Base-by-base conservation (phyloP, 768 basidiomycete genomes). In the Boletales sp. region DNA sequence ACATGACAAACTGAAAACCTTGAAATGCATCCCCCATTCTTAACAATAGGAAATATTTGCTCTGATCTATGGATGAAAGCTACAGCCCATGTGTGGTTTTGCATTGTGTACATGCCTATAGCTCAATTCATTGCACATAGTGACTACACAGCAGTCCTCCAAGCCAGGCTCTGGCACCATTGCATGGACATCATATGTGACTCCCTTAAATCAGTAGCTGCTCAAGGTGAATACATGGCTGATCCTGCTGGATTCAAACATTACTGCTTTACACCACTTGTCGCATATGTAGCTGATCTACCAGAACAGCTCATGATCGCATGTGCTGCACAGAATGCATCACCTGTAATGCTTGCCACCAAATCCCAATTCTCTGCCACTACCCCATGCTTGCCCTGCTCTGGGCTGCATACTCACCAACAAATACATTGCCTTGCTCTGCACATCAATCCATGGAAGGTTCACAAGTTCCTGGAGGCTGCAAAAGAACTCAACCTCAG, bases 401-500 rank as follows among this genome's bases (percentile, higher is more conserved):
- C n/a, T n/a, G n/a, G n/a, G n/a, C n/a, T n/a, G n/a, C n/a, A n/a
- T n/a, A n/a, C n/a, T n/a, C n/a, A n/a, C n/a, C n/a, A n/a, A n/a
- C n/a, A n/a, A n/a, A n/a, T n/a, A n/a, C n/a, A n/a, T n/a, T n/a
- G n/a, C n/a, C n/a, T n/a, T n/a, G n/a, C n/a, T n/a, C n/a, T n/a
- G n/a, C n/a, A n/a, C n/a, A n/a, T n/a, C n/a, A n/a, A n/a, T n/a
- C n/a, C n/a, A n/a, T 61, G 58, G 62, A 50, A 69, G 17, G 14
- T 73, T 11, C 36, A 50, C 6, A 41, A 35, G 0, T 73, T 68
- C 54, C 52, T 60, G 15, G 28, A 49, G 17, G 13, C 11, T 1
- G 33, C 30, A 0, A 46, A 54, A 13, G 8, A 2, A 0, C 0
- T 21, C 0, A 32, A 38, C 1, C 30, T 55, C 1, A 34, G 45